phyloP scores from a whole-genome alignment of 1,284 basidiomycete species.

The Cryptococcus sp. region DNA sequence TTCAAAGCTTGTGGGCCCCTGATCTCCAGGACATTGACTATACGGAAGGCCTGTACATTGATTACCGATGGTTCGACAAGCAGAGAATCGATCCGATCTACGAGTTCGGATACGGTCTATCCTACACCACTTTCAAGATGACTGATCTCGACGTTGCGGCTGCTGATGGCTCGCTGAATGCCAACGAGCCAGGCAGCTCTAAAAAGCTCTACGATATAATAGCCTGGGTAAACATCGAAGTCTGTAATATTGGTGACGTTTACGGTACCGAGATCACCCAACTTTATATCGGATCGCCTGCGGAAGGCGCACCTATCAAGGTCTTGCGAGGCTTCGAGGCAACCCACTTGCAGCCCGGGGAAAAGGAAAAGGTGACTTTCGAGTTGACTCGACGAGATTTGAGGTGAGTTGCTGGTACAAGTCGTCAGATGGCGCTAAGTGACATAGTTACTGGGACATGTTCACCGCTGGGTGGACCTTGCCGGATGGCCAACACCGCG shows the following conservation, averaged over 20 bases:
- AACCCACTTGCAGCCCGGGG: conserved; percentile 3
- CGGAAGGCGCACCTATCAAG: conserved; percentile 7
- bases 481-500: conserved; percentile 2
- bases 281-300: conserved; percentile 24
- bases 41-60: conserved; percentile 43
- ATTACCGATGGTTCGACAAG: conserved; percentile 47
- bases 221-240: conserved; percentile 29
- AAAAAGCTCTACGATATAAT: conserved; percentile 25
- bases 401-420: conserved; percentile 4
- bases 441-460: conserved; percentile 7
- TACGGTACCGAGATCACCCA: conserved; percentile 49
- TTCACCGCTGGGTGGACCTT: conserved; percentile 8
- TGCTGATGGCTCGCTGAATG: conserved; percentile 8
- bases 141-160: conserved; percentile 14
- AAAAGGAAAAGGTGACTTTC: conserved; percentile 10
- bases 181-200: conserved; percentile 8
- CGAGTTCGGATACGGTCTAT: conserved; percentile 48
- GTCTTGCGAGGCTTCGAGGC: conserved; percentile 14
- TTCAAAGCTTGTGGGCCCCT: not conserved
- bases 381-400: conserved; percentile 12
- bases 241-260: conserved; percentile 47
- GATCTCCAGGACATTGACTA: conserved; percentile 12
- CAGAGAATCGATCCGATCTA: conserved; percentile 45
- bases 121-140: conserved; percentile 47
- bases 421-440: not conserved